Base-by-base conservation (phyloP, 139 green algal species). In the Chlorella ohadii region DNA sequence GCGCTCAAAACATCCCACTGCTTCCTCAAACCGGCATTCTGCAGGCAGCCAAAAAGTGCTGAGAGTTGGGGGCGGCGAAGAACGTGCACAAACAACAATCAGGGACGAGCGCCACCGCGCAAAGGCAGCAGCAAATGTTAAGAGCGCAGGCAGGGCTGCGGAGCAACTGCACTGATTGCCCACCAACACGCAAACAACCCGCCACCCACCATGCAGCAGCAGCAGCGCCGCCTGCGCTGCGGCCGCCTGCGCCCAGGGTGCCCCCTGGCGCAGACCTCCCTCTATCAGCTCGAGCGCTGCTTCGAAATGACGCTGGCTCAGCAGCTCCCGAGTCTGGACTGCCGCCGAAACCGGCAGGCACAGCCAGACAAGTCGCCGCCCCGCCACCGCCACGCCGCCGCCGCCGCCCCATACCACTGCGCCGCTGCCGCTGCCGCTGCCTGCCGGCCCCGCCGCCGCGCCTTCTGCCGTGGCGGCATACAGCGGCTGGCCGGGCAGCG, bases 201-300 rank as follows among this genome's bases (percentile, higher is more conserved):
- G 51, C 51, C 19, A 59, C 74, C 12, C 47, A 86, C 85, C 89
- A 47, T 92, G 87, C 84, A 95, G 71, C 71, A 94, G 78, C 72
- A 95, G 85, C 82, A 96, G 89, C 23, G 89, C 93, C 17, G 91
- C 87, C 75, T 96, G 89, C 28, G 92, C 93, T 31, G 91, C 88
- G 1, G 89, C 91, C 17, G 74, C 79, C 64, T 90, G 79, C 1
- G 87, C 88, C 93, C 93, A 96, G 2, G 71, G 36, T 28, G 71
- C 79, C 3, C 39, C 76, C 83, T 33, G 81, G 66, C 3, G 70
- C 75, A 85, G 81, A 77, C 27, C 68, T 33, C 0, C 56, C 66
- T 63, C 78, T 20, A 39, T 86, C 81, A 95, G 82, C 5, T 82
- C 71, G 20, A 93, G 34, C 0, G 93, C 93, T 33, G 84, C 65